A percentile compares a stretch with the other conserved stretches of the same genome.
phyloP scores from a whole-genome alignment of 2,329 filamentous ascomycete species.

The Aspergillus sp. region DNA sequence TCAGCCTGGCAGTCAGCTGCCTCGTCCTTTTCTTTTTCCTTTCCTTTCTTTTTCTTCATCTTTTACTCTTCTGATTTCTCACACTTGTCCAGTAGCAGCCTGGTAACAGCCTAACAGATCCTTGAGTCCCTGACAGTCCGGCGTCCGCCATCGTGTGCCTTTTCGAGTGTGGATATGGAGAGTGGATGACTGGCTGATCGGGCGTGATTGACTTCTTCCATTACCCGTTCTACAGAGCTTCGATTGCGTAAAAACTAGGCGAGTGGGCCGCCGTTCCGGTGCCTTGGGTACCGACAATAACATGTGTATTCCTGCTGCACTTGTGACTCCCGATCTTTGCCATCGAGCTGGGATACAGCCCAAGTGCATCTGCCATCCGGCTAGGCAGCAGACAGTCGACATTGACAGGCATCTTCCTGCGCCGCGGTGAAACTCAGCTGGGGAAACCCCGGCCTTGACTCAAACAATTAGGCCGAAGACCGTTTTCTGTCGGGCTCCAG shows the following conservation, averaged over 20 bases:
- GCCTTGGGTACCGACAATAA: constrained; percentile 8
- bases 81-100: no score
- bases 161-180: no score
- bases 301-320: no score
- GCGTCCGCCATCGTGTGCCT: no score
- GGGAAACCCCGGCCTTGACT: no score
- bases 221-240: constrained; percentile 24
- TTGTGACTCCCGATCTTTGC: no score
- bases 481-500: constrained; percentile 25
- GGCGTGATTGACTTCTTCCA: constrained; percentile 26
- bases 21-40: constrained; percentile 4
- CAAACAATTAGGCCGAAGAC: constrained; percentile 15
- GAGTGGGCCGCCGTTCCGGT: constrained; percentile 16
- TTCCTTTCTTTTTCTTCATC: neutral
- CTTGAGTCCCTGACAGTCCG: neutral
- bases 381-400: neutral
- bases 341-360: no score
- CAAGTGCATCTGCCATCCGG: neutral
- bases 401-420: neutral
- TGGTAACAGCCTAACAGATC: no score
- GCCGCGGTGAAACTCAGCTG: neutral
- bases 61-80: no score
- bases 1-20: constrained; percentile 2
- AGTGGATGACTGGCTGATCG: neutral
- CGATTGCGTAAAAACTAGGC: constrained; percentile 20